A percentile compares a stretch with the other conserved stretches of the same genome.
Conservation (phyloP, 306 rosid species). For the Cucumis hystrix region DNA sequence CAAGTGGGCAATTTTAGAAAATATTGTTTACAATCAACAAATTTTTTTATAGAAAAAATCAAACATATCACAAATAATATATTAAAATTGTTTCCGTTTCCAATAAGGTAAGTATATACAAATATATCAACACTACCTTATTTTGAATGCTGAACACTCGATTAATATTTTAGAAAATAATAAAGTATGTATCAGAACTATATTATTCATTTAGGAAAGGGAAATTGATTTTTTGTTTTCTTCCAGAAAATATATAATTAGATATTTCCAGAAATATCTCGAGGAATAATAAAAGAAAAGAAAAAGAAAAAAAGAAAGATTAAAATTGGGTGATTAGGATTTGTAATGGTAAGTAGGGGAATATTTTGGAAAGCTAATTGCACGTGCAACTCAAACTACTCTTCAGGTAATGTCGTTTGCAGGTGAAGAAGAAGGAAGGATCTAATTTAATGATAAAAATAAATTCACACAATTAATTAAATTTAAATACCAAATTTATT, state of each 20-base stretch:
- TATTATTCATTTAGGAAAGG: no score
- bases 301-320: neutral
- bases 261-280: neutral
- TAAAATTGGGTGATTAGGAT: neutral
- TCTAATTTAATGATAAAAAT: neutral
- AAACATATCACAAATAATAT: no score
- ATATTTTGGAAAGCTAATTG: conserved; percentile 31
- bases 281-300: neutral
- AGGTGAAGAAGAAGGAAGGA: conserved; percentile 5
- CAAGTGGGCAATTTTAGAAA: neutral
- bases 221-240: neutral
- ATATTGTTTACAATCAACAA: no score
- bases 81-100: no score
- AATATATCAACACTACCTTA: no score
- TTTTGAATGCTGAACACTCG: no score
- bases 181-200: no score
- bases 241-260: neutral
- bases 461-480: neutral
- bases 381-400: neutral
- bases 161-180: no score
- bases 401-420: conserved; percentile 3
- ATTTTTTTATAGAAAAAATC: no score
- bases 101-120: no score
- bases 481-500: no score
- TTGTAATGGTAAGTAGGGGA: neutral